Conservation (phyloP, 306 rosid genomes). For the Rosa multiflora region DNA sequence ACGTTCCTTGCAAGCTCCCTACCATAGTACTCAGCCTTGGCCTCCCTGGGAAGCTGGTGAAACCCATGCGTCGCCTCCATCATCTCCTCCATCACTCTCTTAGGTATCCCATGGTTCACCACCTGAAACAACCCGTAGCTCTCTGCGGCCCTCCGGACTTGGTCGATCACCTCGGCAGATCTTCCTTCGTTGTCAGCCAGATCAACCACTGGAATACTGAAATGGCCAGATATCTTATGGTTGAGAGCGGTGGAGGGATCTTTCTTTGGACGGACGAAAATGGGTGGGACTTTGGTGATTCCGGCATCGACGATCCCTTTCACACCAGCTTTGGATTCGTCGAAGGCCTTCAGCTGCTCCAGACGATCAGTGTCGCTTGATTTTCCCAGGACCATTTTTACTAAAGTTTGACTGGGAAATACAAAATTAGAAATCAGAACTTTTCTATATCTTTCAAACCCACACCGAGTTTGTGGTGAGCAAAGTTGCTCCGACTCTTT, state of each 20-base stretch:
- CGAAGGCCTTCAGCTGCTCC: conserved; percentile 43
- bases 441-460: too few relatives aligned
- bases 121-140: conserved; percentile 46
- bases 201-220: conserved; percentile 31
- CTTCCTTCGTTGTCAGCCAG: conserved; percentile 7
- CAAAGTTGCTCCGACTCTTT: too few relatives aligned
- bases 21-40: conserved; percentile 36
- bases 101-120: conserved; percentile 42
- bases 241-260: neutral
- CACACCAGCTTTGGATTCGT: conserved; percentile 46
- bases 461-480: too few relatives aligned
- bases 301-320: conserved; percentile 52
- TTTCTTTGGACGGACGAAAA: conserved; percentile 27
- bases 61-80: conserved; percentile 39
- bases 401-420: too few relatives aligned
- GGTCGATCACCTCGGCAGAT: conserved; percentile 13
- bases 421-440: too few relatives aligned
- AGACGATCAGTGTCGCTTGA: conserved; percentile 10
- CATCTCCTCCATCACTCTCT: conserved; percentile 29
- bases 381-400: too few relatives aligned
- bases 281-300: conserved; percentile 35
- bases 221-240: neutral
- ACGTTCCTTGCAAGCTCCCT: conserved; percentile 35
- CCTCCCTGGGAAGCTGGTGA: conserved; percentile 39
- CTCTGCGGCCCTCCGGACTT: conserved; percentile 34